Evolutionary conservation across 2,329 filamentous ascomycete species (phyloP), one percentile per base, ranked within the genome.

Genomic region (Xylogone sp.): DNA sequence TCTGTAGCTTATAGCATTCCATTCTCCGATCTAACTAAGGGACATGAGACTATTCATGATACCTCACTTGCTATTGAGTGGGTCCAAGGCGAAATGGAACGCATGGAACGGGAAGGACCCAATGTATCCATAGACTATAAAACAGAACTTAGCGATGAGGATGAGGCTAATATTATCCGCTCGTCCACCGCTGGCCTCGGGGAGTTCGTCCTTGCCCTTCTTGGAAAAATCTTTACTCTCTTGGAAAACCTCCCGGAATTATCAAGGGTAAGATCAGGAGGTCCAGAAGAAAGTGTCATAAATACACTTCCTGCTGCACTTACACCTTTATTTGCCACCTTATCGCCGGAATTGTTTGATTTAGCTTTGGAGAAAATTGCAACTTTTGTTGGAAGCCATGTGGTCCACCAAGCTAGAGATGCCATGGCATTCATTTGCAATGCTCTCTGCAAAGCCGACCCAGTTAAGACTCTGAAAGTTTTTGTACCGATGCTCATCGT

Each of bases 381-480:
- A 2, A 83, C 89, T 27, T 99, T 99, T 67, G 88, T 97, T 21
- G 86, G 88, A 1, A 89, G 89, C 56, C 94, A 97, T 71, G 94
- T 99, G 46, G 93, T 99, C 18, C 92, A 99, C 62, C 94, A 97
- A 70, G 93, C 94, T 49, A 80, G 93, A 58, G 94, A 99, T 75
- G 93, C 94, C 7, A 97, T 99, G 88, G 94, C 95, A 1, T 99
- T 96, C 79, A 97, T 97, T 49, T 89, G 93, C 71, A 97, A 97
- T 69, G 89, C 90, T 0, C 78, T 99, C 21, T 96, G 94, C 77
- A 97, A 97, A 71, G 90, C 96, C 59, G 90, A 95, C 61, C 92
- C 95, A 0, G 86, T 93, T 66, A 97, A 97, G 73, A 91, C 94
- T 0, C 76, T 99, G 47, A 94, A 92, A 66, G 83, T 90, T 13